These are phyloP conservation scores for Solanum ahanhuiri DNA, from an alignment of 257 asterid genomes.

Conservation along the genomic window DNA sequence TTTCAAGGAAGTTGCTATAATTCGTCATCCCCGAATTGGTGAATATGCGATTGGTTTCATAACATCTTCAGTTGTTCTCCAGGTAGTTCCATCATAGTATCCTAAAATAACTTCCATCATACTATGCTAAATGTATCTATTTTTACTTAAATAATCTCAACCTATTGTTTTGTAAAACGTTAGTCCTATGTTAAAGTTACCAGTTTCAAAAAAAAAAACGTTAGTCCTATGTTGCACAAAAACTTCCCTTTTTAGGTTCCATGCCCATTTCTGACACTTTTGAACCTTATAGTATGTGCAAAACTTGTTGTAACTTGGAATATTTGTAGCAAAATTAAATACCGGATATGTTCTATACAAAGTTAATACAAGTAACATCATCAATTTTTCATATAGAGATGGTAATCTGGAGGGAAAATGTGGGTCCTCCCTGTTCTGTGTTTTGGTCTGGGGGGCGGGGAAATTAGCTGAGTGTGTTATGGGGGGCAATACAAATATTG, in stretches of 20 bases:
- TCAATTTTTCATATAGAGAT: not conserved
- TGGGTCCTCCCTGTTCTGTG: not conserved
- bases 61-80: too few species aligned
- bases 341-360: not conserved
- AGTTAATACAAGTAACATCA: not conserved
- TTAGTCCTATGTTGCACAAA: not conserved
- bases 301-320: not conserved
- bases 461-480: not conserved
- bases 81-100: too few species aligned
- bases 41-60: too few species aligned
- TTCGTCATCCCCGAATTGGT: too few species aligned
- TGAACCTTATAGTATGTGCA: not conserved
- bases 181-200: not conserved
- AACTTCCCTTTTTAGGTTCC: not conserved
- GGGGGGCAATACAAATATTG: not conserved
- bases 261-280: not conserved
- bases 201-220: not conserved
- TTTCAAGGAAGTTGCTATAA: too few species aligned
- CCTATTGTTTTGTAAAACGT: not conserved
- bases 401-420: not conserved
- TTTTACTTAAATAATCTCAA: not conserved
- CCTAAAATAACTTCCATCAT: too few species aligned
- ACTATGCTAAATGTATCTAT: not conserved
- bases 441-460: not conserved
- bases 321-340: not conserved